phyloP scores from a whole-genome alignment of 371 early-diverging fungal genomes.

The Synchytrium microbalum region DNA sequence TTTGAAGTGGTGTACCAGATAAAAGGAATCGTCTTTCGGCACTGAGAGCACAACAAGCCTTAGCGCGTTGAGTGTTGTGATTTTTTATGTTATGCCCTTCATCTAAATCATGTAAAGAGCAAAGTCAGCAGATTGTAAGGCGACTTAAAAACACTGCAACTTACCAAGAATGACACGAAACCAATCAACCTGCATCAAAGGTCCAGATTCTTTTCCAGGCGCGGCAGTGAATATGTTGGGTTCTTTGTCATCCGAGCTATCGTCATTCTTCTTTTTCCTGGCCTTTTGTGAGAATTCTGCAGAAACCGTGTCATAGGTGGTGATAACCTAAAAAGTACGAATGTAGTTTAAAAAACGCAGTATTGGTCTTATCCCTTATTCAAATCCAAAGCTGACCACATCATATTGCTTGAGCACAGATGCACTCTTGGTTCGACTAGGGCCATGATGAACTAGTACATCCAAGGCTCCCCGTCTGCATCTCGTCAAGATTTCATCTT shows the following conservation, averaged over 20 bases:
- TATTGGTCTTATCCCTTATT: too few relatives aligned
- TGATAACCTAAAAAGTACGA: not conserved
- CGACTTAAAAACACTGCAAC: too few relatives aligned
- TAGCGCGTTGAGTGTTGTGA: slow-evolving; percentile 17
- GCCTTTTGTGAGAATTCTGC: not conserved
- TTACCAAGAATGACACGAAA: not conserved
- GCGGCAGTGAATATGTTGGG: too few relatives aligned
- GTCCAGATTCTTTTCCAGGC: not conserved
- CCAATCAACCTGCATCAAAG: not conserved
- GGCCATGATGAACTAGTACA: slow-evolving; percentile 56
- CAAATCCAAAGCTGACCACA: too few relatives aligned
- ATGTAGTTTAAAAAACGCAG: too few relatives aligned
- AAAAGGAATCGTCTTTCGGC: not conserved
- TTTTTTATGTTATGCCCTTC: slow-evolving; percentile 38
- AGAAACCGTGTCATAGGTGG: not conserved
- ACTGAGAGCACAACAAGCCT: not conserved
- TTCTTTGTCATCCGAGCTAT: not conserved
- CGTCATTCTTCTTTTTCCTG: not conserved
- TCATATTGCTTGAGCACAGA: not conserved
- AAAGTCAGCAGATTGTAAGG: too few relatives aligned
- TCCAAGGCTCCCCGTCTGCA: slow-evolving; percentile 35
- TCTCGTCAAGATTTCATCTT: slow-evolving; percentile 48
- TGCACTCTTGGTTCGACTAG: too few relatives aligned
- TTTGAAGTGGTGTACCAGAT: slow-evolving; percentile 24
- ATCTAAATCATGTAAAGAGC: too few relatives aligned